Base-by-base conservation (phyloP, 2,329 filamentous ascomycete genomes). In the Ceratocystis huliohia region DNA sequence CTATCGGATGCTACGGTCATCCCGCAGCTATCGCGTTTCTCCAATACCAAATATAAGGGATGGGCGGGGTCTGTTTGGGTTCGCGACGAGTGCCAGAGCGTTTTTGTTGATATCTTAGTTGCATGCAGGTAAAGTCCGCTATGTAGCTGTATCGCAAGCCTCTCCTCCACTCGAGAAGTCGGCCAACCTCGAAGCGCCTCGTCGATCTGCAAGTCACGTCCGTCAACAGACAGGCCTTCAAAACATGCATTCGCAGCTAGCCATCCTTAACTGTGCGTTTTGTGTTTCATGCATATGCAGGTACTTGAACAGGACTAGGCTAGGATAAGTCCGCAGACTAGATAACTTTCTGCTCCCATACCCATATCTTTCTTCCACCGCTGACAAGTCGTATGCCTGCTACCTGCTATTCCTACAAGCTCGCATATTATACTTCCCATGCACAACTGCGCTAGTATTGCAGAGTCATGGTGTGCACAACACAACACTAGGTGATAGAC, bases 231-330 rank as follows among this genome's bases (percentile, higher is more conserved):
- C 53, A 57, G 53, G 53, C 53, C 53, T 57, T 57, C 53, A 57
- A 57, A 57, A 57, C 53, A 57, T 57, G 28, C 25, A 57, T 30
- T 30, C 53, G 53, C 53, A 57, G 22, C 53, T 57, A 17, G 53
- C 30, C 53, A 57, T 57, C 53, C 53, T 57, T 57, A 30, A 57
- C 53, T 57, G 53, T 57, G 53, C 53, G 22, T 57, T 57, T 57
- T 3, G 53, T 33, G 53, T 57, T 57, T 57, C 53, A 57, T 57
- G 53, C 53, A 57, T 57, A 57, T 20, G 53, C 53, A 57, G 53
- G 53, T 30, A 57, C 53, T 57, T 57, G 22, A 5, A 22, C 20
- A 25, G 8, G 22, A n/a, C 46, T 48, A n/a, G 45, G 20, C 45
- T 17, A n/a, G 15, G 5, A 48, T 15, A 20, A 20, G 45, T 17